A percentile compares a stretch with the other conserved stretches of the same genome.
These are phyloP conservation scores for Huntiella omanensis DNA, from an alignment of 2,329 filamentous ascomycete species.

Conservation along the genomic window DNA sequence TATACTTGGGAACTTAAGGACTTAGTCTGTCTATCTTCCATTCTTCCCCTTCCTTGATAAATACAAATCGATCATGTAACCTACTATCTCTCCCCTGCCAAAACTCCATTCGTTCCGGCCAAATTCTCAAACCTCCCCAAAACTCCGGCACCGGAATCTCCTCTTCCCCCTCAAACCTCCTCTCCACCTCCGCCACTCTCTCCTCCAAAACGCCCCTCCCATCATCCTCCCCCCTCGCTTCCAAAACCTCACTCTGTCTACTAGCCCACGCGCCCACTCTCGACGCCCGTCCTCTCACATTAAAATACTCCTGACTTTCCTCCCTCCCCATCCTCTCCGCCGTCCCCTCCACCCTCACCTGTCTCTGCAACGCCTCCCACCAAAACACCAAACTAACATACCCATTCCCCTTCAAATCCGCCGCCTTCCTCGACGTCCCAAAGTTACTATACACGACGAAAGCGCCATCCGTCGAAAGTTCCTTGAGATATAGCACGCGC, in stretches of 20 bases:
- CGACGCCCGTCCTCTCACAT: constrained; percentile 56
- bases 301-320: constrained; percentile 54
- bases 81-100: constrained; percentile 85
- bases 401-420: constrained; percentile 53
- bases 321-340: constrained; percentile 46
- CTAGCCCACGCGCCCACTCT: constrained; percentile 88
- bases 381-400: constrained; percentile 75
- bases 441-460: constrained; percentile 94
- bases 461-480: constrained; percentile 46
- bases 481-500: constrained; percentile 86
- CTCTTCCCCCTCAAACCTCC: constrained; percentile 54
- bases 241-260: constrained; percentile 62
- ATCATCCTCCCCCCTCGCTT: constrained; percentile 31
- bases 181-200: constrained; percentile 60
- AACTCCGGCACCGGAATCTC: constrained; percentile 80
- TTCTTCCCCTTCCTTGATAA: constrained; percentile 28
- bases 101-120: constrained; percentile 80
- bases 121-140: constrained; percentile 79
- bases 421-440: constrained; percentile 51
- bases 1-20: constrained; percentile 48
- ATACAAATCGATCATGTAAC: constrained; percentile 84
- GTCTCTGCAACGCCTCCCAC: constrained; percentile 73
- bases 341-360: constrained; percentile 73
- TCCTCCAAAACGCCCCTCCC: constrained; percentile 56
- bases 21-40: constrained; percentile 60